Percentiles rank a stretch among this genome's conserved stretches.
phyloP scores from a whole-genome alignment of 306 rosid species.

The Prunus campanulata region DNA sequence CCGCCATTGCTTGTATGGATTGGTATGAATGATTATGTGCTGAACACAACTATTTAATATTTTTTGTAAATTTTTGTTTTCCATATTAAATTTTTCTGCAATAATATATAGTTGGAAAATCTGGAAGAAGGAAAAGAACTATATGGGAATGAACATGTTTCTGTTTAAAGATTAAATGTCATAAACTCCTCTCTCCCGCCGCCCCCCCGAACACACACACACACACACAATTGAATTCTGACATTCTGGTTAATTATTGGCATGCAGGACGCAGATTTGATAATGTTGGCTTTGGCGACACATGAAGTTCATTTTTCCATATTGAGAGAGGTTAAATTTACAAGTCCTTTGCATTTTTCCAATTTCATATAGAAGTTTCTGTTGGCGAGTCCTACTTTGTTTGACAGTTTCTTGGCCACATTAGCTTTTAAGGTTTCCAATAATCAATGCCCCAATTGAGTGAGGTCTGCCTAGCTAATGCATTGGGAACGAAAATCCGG shows the following conservation, averaged over 20 bases:
- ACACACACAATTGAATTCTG: too few species aligned
- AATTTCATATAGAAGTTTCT: not conserved
- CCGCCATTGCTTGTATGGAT: slow-evolving; percentile 55
- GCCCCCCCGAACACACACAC: too few species aligned
- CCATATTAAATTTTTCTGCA: not conserved
- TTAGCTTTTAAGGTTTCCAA: not conserved
- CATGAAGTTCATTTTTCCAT: slow-evolving; percentile 69
- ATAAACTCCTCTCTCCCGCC: too few species aligned
- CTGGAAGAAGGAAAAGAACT: not conserved
- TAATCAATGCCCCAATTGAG: not conserved
- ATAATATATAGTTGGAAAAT: not conserved
- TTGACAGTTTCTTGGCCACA: not conserved
- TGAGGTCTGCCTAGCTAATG: not conserved
- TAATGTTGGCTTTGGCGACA: slow-evolving; percentile 52
- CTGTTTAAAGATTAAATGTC: too few species aligned
- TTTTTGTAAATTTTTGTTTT: not conserved
- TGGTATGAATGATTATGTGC: slow-evolving; percentile 26
- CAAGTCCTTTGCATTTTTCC: not conserved
- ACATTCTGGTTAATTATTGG: too few species aligned
- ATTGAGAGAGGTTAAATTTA: slow-evolving; percentile 48
- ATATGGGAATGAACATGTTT: too few species aligned
- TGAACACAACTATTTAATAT: not conserved
- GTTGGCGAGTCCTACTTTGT: too few species aligned
- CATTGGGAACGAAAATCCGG: not conserved
- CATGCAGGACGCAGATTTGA: slow-evolving; percentile 61